These are phyloP conservation scores for Beauveria sp. DNA, from an alignment of 2,329 filamentous ascomycete genomes.

Conservation along the genomic window DNA sequence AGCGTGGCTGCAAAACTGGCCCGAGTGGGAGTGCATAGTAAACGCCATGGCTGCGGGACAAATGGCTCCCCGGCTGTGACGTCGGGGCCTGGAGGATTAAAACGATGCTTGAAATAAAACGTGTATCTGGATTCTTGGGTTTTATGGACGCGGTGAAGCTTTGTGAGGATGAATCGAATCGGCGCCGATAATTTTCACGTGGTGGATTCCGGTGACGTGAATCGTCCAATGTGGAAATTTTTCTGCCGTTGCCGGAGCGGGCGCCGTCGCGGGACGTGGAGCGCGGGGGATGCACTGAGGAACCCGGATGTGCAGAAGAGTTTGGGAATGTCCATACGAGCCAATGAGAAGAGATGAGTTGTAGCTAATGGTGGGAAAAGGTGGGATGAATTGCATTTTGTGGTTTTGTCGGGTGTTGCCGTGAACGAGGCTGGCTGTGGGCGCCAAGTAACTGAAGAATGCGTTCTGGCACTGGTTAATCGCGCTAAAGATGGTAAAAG, in stretches of 20 bases:
- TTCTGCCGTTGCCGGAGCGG: constrained; percentile 3
- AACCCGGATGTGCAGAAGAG: background rate
- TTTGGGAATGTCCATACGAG: background rate
- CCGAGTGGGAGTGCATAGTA: constrained; percentile 96
- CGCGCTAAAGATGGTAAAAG: no score
- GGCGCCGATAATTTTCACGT: background rate
- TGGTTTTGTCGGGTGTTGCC: no score
- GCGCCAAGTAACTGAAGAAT: no score
- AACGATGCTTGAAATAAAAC: no score
- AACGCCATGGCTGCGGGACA: constrained; percentile 63
- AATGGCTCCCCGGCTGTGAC: no score
- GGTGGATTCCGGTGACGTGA: constrained; percentile 6
- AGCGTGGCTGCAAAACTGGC: constrained; percentile 94
- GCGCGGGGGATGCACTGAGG: background rate
- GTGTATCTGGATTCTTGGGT: background rate
- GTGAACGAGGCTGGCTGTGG: no score
- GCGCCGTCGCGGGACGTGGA: background rate
- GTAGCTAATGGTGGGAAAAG: background rate
- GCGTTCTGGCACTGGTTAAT: no score
- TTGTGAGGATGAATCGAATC: background rate
- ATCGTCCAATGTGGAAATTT: constrained; percentile 7
- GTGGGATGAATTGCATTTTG: background rate
- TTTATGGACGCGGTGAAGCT: background rate
- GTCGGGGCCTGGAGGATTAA: no score
- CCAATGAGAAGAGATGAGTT: background rate